Conservation (phyloP, 164 flowering plant species). For the Kalanchoe fedtschenkoi region DNA sequence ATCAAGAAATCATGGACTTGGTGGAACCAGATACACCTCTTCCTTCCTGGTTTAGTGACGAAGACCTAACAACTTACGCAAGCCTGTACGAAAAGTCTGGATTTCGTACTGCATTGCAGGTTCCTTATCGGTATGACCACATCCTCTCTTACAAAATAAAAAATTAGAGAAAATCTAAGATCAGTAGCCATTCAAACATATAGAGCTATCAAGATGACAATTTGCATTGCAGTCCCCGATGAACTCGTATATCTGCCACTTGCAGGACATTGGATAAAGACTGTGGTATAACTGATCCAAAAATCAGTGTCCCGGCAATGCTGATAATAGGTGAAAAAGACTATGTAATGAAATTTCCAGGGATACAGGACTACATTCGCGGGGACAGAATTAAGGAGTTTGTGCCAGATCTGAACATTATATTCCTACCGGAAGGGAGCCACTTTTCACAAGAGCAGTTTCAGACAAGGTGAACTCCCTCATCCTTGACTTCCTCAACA, state of each 20-base stretch:
- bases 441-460: constrained; percentile 53
- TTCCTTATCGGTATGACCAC: constrained; percentile 50
- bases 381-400: constrained; percentile 29
- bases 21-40: constrained; percentile 41
- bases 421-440: constrained; percentile 35
- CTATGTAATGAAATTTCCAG: constrained; percentile 31
- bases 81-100: constrained; percentile 41
- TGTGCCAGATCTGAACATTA: constrained; percentile 34
- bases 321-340: constrained; percentile 57
- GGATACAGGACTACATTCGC: constrained; percentile 34
- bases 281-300: constrained; percentile 16
- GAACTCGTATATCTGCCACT: no score
- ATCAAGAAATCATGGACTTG: constrained; percentile 51
- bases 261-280: constrained; percentile 21
- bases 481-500: constrained; percentile 29
- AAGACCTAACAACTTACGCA: constrained; percentile 35
- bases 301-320: constrained; percentile 30
- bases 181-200: no score
- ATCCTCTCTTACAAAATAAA: no score
- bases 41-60: constrained; percentile 47
- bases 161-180: no score
- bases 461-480: constrained; percentile 38
- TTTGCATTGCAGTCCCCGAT: no score
- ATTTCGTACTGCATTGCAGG: constrained; percentile 37
- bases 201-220: no score